A percentile compares a stretch with the other conserved stretches of the same genome.
Evolutionary conservation across 257 asterid species (phyloP).

Genomic region (Solanum stenotomum): DNA sequence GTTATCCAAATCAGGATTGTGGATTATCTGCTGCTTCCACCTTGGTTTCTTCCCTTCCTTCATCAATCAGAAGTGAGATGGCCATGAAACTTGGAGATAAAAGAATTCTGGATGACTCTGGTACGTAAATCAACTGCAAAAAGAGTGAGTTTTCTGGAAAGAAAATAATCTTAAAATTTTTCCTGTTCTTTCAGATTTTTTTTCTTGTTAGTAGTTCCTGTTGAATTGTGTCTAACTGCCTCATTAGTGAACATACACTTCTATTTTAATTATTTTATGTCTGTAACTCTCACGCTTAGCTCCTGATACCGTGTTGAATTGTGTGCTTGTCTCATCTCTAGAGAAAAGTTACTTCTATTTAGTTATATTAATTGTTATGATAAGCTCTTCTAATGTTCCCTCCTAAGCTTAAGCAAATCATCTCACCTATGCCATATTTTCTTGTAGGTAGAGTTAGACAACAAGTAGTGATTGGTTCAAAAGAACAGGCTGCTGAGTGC

Average conservation of each 20-base stretch:
- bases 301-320: background rate
- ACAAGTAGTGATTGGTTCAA: slow-evolving; percentile 39
- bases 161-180: background rate
- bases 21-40: slow-evolving; percentile 42
- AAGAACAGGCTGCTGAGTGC: slow-evolving; percentile 62
- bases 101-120: slow-evolving; percentile 27
- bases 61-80: slow-evolving; percentile 44
- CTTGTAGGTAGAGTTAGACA: slow-evolving; percentile 24
- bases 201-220: background rate
- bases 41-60: slow-evolving; percentile 62
- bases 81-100: slow-evolving; percentile 44
- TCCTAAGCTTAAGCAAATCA: background rate
- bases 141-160: background rate
- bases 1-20: slow-evolving; percentile 48
- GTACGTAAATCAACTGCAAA: slow-evolving; percentile 17
- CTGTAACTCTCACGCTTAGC: background rate
- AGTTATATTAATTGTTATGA: background rate
- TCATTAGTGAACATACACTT: background rate
- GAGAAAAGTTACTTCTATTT: background rate
- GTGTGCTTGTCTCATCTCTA: background rate
- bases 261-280: background rate
- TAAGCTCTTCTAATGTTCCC: background rate
- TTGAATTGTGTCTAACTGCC: background rate
- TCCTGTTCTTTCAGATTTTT: background rate
- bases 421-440: background rate